Conservation (phyloP, 305 asterid genomes). For the Ilex paraguariensis region DNA sequence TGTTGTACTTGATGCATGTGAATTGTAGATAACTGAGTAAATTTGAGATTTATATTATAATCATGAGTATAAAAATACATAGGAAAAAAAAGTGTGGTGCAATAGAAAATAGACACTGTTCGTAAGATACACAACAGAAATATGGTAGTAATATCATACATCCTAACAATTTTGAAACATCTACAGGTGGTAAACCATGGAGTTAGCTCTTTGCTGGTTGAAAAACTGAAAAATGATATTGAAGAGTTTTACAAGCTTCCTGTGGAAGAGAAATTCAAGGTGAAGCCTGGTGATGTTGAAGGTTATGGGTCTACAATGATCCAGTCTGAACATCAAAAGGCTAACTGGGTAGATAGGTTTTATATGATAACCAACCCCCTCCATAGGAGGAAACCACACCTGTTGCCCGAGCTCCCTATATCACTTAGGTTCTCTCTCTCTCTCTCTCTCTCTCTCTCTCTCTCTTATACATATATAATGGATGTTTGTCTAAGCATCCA, state of each 20-base stretch:
- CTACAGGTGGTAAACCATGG: slow-evolving; percentile 67
- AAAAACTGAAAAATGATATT: slow-evolving; percentile 39
- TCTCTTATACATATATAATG: too few relatives aligned
- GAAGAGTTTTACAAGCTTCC: slow-evolving; percentile 55
- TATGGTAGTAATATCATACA: too few relatives aligned
- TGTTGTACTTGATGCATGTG: too few relatives aligned
- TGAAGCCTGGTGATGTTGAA: slow-evolving; percentile 50
- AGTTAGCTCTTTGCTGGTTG: slow-evolving; percentile 13
- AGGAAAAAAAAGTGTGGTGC: too few relatives aligned
- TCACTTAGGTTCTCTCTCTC: too few relatives aligned
- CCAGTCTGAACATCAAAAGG: slow-evolving; percentile 26
- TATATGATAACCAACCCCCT: slow-evolving; percentile 54
- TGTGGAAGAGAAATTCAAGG: slow-evolving; percentile 43
- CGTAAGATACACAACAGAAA: too few relatives aligned
- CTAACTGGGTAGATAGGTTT: slow-evolving; percentile 66
- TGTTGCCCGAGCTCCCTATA: slow-evolving; percentile 22
- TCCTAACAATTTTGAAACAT: neutral
- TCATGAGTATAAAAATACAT: too few relatives aligned
- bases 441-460: too few relatives aligned
- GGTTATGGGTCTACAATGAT: slow-evolving; percentile 42
- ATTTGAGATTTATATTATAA: too few relatives aligned
- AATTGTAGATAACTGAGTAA: too few relatives aligned
- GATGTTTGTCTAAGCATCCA: too few relatives aligned
- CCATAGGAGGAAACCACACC: slow-evolving; percentile 42
- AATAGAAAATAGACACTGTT: too few relatives aligned